Percentiles rank a stretch among this genome's conserved stretches.
Conservation (phyloP, 257 asterid species). For the Prunella vulgaris region DNA sequence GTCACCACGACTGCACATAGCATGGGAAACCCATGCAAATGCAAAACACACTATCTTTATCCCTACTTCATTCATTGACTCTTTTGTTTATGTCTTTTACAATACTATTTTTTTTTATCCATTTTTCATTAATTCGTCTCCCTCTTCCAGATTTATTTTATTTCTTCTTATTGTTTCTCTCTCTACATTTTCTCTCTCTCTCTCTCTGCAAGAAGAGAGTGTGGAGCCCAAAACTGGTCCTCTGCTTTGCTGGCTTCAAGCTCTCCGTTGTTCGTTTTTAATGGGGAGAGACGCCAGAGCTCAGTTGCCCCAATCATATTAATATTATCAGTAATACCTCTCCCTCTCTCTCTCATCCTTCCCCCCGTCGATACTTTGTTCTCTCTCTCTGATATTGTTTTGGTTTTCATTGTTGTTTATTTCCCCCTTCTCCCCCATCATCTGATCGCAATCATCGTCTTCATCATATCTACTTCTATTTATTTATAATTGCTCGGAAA, state of each 20-base stretch:
- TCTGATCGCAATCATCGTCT: slow-evolving; percentile 24
- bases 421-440: slow-evolving; percentile 19
- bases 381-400: slow-evolving; percentile 1
- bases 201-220: neutral
- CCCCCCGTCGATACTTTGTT: neutral
- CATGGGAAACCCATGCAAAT: slow-evolving; percentile 28
- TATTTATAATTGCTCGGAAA: slow-evolving; percentile 21
- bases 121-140: slow-evolving; percentile 8
- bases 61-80: slow-evolving; percentile 31
- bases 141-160: neutral
- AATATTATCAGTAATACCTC: slow-evolving; percentile 9
- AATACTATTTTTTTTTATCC: slow-evolving; percentile 14
- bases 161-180: slow-evolving; percentile 12
- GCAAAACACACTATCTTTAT: slow-evolving; percentile 16
- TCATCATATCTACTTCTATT: slow-evolving; percentile 17
- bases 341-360: slow-evolving; percentile 17
- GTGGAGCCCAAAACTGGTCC: slow-evolving; percentile 50
- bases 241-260: slow-evolving; percentile 39
- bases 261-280: slow-evolving; percentile 72
- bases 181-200: slow-evolving; percentile 43
- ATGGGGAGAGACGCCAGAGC: slow-evolving; percentile 63
- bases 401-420: neutral
- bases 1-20: slow-evolving; percentile 18
- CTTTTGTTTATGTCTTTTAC: neutral
- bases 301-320: slow-evolving; percentile 48